Percentiles rank a stretch among this genome's conserved stretches.
phyloP scores from a whole-genome alignment of 2,329 filamentous ascomycete species.

The Trichoderma sp. region DNA sequence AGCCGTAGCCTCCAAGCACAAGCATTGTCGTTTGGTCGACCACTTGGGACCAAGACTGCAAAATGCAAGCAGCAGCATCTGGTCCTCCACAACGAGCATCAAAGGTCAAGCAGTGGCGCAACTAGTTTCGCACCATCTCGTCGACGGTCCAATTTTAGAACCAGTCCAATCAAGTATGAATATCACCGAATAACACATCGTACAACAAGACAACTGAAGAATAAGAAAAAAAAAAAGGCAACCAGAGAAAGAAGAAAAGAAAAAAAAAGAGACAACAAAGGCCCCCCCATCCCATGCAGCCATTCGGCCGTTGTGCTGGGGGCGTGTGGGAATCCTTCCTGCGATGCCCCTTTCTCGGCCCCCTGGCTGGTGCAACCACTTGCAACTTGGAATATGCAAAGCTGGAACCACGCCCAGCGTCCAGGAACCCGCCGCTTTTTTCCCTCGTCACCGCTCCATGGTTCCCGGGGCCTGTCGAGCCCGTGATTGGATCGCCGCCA shows the following conservation, averaged over 20 bases:
- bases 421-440: conserved; percentile 22
- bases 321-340: conserved; percentile 12
- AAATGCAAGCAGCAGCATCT: not conserved
- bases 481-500: conserved; percentile 26
- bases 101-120: not conserved
- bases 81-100: not conserved
- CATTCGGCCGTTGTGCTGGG: conserved; percentile 1
- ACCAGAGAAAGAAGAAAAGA: not conserved
- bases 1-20: not conserved
- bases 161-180: not conserved
- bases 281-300: not conserved
- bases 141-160: not conserved
- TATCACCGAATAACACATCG: not conserved
- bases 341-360: conserved; percentile 10
- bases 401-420: conserved; percentile 20
- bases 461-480: conserved; percentile 21
- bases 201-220: not conserved
- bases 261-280: not conserved
- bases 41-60: not conserved
- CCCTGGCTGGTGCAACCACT: conserved; percentile 16
- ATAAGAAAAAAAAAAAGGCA: not conserved
- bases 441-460: conserved; percentile 26
- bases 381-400: not conserved
- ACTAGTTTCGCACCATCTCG: not conserved
- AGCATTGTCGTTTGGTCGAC: not conserved